phyloP scores from a whole-genome alignment of 2,329 filamentous ascomycete genomes.

The Aspergillus tanneri region DNA sequence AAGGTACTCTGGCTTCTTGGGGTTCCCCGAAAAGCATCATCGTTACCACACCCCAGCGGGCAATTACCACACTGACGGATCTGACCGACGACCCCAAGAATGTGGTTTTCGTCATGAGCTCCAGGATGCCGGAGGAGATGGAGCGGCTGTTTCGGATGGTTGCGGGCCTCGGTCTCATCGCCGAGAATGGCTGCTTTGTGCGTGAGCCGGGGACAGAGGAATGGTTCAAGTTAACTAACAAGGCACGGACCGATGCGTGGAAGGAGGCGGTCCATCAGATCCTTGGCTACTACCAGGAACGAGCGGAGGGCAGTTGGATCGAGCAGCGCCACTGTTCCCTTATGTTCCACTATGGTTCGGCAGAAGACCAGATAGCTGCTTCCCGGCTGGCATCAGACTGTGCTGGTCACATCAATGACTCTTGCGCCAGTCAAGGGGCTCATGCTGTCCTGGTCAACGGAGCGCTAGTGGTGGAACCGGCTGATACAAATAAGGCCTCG shows the following conservation, averaged over 20 bases:
- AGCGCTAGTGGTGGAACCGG: constrained; percentile 78
- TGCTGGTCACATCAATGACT: constrained; percentile 92
- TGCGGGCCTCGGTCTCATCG: constrained; percentile 81
- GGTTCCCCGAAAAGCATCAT: constrained; percentile 82
- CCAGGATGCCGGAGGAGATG: constrained; percentile 80
- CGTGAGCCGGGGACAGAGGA: constrained; percentile 65
- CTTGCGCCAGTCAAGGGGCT: constrained; percentile 78
- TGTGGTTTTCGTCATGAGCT: constrained; percentile 90
- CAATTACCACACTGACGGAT: constrained; percentile 78
- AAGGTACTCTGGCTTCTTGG: constrained; percentile 87
- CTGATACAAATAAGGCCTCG: constrained; percentile 83
- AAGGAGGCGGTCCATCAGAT: constrained; percentile 80
- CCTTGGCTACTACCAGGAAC: constrained; percentile 83
- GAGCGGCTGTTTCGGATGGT: constrained; percentile 82
- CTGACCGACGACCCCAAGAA: constrained; percentile 77
- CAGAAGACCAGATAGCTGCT: constrained; percentile 73
- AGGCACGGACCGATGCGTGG: constrained; percentile 70
- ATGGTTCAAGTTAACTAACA: constrained; percentile 78
- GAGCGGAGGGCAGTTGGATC: constrained; percentile 81
- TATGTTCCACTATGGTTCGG: constrained; percentile 84
- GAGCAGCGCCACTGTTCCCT: constrained; percentile 91
- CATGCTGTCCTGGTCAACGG: constrained; percentile 79
- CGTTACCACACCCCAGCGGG: constrained; percentile 79
- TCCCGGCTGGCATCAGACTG: constrained; percentile 82
- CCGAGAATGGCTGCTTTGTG: constrained; percentile 91